Conservation (phyloP, 1,284 basidiomycete genomes). For the Bjerkandera adusta region DNA sequence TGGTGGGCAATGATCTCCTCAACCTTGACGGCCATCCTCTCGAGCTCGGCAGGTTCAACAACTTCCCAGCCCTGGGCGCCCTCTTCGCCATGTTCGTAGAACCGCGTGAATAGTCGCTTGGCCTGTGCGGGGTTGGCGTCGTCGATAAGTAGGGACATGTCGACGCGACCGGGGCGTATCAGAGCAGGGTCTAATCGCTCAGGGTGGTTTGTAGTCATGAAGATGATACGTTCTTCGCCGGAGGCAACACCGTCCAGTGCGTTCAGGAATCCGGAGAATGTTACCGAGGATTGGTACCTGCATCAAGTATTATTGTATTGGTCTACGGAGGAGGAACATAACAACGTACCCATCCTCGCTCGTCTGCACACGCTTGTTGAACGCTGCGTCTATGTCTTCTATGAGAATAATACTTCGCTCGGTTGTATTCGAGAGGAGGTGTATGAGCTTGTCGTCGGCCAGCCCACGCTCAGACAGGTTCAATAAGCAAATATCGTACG, state of each 20-base stretch:
- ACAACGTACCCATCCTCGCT: conserved; percentile 81
- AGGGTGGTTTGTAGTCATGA: conserved; percentile 99
- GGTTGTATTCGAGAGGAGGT: conserved; percentile 90
- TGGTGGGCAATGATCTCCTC: conserved; percentile 53
- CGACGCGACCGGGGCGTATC: conserved; percentile 93
- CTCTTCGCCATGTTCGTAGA: conserved; percentile 64
- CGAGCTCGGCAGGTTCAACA: conserved; percentile 38
- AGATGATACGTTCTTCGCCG: conserved; percentile 95
- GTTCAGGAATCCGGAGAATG: conserved; percentile 97
- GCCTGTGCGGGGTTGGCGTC: conserved; percentile 89
- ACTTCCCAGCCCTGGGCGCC: conserved; percentile 22
- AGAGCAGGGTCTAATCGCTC: conserved; percentile 85
- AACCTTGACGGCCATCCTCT: conserved; percentile 47
- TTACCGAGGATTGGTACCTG: conserved; percentile 92
- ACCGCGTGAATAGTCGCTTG: conserved; percentile 75
- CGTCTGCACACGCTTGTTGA: conserved; percentile 87
- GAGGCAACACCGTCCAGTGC: conserved; percentile 97
- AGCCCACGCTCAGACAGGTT: conserved; percentile 97
- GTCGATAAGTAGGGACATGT: conserved; percentile 82
- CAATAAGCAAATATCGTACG: conserved; percentile 95
- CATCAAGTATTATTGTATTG: conserved; percentile 12
- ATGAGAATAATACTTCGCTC: conserved; percentile 92
- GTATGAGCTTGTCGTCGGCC: conserved; percentile 95
- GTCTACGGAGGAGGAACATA: not conserved
- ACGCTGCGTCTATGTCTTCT: conserved; percentile 98